Percentiles rank a stretch among this genome's conserved stretches.
Evolutionary conservation across 2,329 filamentous ascomycete species (phyloP).

Genomic region (Pseudogymnoascus sp.): DNA sequence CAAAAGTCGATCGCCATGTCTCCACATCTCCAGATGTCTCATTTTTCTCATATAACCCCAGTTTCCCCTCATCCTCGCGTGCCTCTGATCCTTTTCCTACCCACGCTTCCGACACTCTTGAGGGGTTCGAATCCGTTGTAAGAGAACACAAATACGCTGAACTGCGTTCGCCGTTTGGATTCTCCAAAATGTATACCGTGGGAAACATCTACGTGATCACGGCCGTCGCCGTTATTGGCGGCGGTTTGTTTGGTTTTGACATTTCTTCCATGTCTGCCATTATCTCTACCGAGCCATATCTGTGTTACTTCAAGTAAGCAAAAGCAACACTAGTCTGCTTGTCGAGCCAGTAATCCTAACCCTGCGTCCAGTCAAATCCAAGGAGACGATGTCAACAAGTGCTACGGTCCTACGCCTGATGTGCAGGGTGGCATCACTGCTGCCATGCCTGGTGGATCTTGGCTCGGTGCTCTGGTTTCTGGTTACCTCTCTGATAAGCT

Average conservation of each 20-base stretch:
- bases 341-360: constrained; percentile 41
- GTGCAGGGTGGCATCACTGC: constrained; percentile 59
- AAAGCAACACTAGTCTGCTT: constrained; percentile 36
- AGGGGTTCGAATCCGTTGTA: background rate
- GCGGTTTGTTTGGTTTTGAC: constrained; percentile 36
- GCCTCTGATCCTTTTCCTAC: background rate
- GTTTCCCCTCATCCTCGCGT: background rate
- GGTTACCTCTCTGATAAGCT: constrained; percentile 50
- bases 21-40: background rate
- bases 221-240: constrained; percentile 26
- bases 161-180: constrained; percentile 3
- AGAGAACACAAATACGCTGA: background rate
- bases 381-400: constrained; percentile 28
- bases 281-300: constrained; percentile 43
- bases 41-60: constrained; percentile 2
- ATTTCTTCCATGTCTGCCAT: constrained; percentile 51
- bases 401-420: constrained; percentile 42
- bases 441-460: constrained; percentile 63
- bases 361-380: constrained; percentile 37
- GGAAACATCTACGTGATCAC: constrained; percentile 26
- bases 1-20: background rate
- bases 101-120: background rate
- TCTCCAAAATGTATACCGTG: constrained; percentile 17
- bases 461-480: constrained; percentile 53
- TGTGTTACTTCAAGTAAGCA: constrained; percentile 41